A percentile compares a stretch with the other conserved stretches of the same genome.
Evolutionary conservation across 306 rosid genomes (phyloP).

Genomic region (Cajanus cajan): DNA sequence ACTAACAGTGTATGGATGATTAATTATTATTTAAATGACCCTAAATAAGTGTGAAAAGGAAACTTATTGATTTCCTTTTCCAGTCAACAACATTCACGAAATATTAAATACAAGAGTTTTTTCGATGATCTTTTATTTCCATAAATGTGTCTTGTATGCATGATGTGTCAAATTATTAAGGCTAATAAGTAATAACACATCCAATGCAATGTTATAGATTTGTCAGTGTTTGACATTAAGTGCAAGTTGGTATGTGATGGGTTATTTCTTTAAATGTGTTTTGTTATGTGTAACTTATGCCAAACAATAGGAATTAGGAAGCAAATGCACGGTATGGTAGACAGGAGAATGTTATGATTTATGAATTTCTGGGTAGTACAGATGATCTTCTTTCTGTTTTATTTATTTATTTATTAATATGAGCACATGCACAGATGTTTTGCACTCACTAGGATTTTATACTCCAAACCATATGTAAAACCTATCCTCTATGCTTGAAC

Average conservation of each 20-base stretch:
- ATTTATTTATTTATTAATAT: neutral
- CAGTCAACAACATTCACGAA: neutral
- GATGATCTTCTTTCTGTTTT: neutral
- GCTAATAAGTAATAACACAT: neutral
- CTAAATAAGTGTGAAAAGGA: too few species aligned
- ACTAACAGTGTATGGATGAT: too few species aligned
- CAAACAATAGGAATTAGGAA: neutral
- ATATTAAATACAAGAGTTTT: neutral
- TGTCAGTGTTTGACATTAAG: neutral
- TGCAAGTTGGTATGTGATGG: neutral
- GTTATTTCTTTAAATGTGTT: neutral
- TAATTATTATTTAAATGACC: too few species aligned
- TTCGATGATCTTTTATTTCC: neutral
- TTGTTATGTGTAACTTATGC: neutral
- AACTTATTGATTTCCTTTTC: neutral
- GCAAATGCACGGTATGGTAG: neutral
- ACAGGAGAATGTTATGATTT: neutral
- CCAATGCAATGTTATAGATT: neutral
- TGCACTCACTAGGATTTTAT: neutral
- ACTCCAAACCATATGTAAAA: neutral
- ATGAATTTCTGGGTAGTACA: neutral
- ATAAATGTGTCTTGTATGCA: neutral
- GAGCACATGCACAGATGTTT: neutral
- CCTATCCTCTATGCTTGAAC: neutral
- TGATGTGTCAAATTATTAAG: neutral